Percentiles rank a stretch among this genome's conserved stretches.
These are phyloP conservation scores for Barnettozyma siamensis DNA, from an alignment of 805 yeast species.

Conservation along the genomic window DNA sequence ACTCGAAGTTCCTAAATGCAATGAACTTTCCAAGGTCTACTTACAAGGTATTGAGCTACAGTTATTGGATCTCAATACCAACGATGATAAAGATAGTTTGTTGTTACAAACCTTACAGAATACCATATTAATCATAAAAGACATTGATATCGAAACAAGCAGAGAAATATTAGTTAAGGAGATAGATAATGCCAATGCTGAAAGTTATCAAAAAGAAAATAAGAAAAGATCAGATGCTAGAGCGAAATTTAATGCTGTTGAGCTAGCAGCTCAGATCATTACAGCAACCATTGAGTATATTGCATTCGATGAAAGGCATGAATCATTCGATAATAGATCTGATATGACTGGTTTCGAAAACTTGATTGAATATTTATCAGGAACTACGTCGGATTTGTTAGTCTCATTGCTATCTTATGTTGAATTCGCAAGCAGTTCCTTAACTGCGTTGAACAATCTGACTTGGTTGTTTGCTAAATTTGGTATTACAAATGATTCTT, in stretches of 20 bases:
- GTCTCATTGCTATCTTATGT: constrained; percentile 35
- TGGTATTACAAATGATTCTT: constrained; percentile 9
- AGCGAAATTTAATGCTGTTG: constrained; percentile 55
- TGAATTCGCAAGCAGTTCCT: constrained; percentile 48
- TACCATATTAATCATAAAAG: constrained; percentile 23
- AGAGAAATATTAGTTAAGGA: constrained; percentile 23
- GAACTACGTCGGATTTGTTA: constrained; percentile 31
- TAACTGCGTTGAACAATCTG: constrained; percentile 67
- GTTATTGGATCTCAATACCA: constrained; percentile 26
- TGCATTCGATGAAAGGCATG: constrained; percentile 25
- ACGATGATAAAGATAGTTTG: constrained; percentile 13
- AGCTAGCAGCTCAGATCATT: constrained; percentile 66
- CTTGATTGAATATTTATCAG: constrained; percentile 16
- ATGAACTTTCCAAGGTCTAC: constrained; percentile 30
- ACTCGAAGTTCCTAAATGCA: constrained; percentile 13
- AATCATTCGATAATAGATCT: too few species aligned
- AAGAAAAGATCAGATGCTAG: constrained; percentile 41
- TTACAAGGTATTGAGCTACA: constrained; percentile 35
- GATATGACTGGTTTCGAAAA: constrained; percentile 9
- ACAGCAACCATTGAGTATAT: constrained; percentile 65
- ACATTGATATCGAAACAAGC: constrained; percentile 29
- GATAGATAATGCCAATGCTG: constrained; percentile 29
- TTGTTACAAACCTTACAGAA: constrained; percentile 22
- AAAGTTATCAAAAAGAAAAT: constrained; percentile 29
- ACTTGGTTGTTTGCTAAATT: constrained; percentile 43